phyloP scores from a whole-genome alignment of 2,329 filamentous ascomycete genomes.

The Sporothrix globosa region DNA sequence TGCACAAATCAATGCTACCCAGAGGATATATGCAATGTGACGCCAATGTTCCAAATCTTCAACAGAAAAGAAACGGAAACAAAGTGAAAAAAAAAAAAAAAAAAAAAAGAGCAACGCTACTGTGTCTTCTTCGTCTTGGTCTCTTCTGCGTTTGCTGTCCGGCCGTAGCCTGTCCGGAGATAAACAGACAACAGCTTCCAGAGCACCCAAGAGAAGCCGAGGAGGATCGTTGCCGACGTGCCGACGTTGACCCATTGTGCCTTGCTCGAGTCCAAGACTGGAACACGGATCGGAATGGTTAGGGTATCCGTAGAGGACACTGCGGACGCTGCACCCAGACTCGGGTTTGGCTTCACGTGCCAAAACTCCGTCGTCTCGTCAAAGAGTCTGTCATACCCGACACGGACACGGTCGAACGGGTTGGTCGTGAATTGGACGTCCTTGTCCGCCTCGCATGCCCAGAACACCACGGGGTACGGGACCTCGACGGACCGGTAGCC shows the following conservation, averaged over 20 bases:
- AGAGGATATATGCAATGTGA: background rate
- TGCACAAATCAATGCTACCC: background rate
- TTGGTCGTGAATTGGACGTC: conserved; percentile 71
- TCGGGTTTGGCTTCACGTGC: conserved; percentile 65
- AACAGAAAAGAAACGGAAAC: background rate
- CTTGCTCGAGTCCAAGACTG: conserved; percentile 63
- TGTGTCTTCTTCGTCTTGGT: conserved; percentile 38
- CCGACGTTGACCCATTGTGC: conserved; percentile 55
- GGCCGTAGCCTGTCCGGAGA: conserved; percentile 43
- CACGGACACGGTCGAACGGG: conserved; percentile 80
- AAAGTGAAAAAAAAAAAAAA: background rate
- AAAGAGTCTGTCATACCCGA: conserved; percentile 88
- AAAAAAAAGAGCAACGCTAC: conserved; percentile 1
- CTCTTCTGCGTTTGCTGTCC: conserved; percentile 27
- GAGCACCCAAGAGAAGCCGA: conserved; percentile 72
- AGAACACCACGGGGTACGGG: conserved; percentile 84
- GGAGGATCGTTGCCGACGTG: conserved; percentile 61
- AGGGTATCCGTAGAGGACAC: conserved; percentile 44
- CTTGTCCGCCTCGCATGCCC: conserved; percentile 75
- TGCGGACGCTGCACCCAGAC: background rate
- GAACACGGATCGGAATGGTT: conserved; percentile 62
- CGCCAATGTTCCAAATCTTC: background rate
- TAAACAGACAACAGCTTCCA: conserved; percentile 58
- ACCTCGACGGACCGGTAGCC: conserved; percentile 62
- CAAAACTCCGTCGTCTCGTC: conserved; percentile 78